phyloP scores from a whole-genome alignment of 805 yeast species.

The Phaffomyces opuntiae region DNA sequence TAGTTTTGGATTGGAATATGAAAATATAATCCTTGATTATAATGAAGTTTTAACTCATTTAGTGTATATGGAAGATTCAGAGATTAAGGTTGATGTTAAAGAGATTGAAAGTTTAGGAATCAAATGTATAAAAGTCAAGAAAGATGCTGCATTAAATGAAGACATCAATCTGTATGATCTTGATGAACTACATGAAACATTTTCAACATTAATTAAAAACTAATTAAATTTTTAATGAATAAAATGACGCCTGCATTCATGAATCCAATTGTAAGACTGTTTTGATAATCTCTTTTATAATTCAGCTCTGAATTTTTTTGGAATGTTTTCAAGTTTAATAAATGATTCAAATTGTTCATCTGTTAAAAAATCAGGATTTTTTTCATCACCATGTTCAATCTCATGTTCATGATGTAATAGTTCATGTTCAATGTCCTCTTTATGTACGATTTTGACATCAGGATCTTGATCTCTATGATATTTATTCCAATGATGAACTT shows the following conservation, averaged over 20 bases:
- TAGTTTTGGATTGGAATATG: constrained; percentile 26
- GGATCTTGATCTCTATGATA: constrained; percentile 76
- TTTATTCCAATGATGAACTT: constrained; percentile 89
- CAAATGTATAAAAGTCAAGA: constrained; percentile 35
- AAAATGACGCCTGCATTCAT: background rate
- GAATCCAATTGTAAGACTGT: background rate
- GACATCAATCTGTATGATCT: constrained; percentile 31
- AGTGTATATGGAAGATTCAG: constrained; percentile 44
- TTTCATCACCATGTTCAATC: constrained; percentile 72
- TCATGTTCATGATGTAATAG: constrained; percentile 45
- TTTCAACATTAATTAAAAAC: background rate
- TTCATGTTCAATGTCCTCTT: constrained; percentile 72
- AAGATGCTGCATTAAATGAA: constrained; percentile 18
- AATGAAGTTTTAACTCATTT: constrained; percentile 55
- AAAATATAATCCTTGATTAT: constrained; percentile 23
- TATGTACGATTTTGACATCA: constrained; percentile 70
- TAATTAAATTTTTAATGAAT: background rate
- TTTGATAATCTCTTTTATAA: background rate
- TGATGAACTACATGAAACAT: constrained; percentile 30
- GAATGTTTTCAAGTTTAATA: constrained; percentile 31
- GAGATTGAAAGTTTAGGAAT: constrained; percentile 38
- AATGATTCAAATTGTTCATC: constrained; percentile 34
- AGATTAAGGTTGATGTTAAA: constrained; percentile 41
- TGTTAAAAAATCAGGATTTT: constrained; percentile 31
- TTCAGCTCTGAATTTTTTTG: constrained; percentile 27